A percentile compares a stretch with the other conserved stretches of the same genome.
phyloP scores from a whole-genome alignment of 2,329 filamentous ascomycete genomes.

The Paradendryphiella salina region DNA sequence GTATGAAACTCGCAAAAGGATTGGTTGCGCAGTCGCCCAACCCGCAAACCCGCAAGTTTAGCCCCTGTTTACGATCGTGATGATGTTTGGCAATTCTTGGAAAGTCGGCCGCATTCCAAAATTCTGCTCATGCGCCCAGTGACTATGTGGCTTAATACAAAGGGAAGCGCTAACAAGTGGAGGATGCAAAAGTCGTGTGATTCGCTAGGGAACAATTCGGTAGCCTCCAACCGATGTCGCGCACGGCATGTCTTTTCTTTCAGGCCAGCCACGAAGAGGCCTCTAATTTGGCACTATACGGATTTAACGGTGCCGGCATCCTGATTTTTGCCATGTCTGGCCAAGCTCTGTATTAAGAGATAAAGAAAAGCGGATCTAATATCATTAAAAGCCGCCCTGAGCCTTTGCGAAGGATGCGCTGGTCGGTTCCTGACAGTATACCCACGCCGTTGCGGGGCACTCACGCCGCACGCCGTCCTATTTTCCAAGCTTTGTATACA shows the following conservation, averaged over 20 bases:
- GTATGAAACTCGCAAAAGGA: not conserved
- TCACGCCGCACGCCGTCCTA: not conserved
- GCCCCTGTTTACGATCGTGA: not conserved
- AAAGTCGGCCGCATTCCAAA: constrained; percentile 7
- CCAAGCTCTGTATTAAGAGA: not conserved
- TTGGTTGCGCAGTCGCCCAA: not conserved
- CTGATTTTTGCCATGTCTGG: not conserved
- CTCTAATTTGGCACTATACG: not conserved
- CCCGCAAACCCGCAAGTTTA: not conserved
- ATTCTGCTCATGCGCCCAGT: constrained; percentile 10
- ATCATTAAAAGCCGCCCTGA: constrained; percentile 4
- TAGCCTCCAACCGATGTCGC: not conserved
- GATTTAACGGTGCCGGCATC: too few species aligned
- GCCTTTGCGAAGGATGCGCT: not conserved
- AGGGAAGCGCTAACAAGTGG: constrained; percentile 4
- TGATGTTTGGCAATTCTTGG: not conserved
- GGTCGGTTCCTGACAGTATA: constrained; percentile 8
- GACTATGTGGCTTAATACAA: not conserved
- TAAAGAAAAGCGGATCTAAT: constrained; percentile 6
- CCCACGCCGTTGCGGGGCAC: constrained; percentile 3
- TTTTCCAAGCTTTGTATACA: not conserved
- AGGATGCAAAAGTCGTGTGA: not conserved
- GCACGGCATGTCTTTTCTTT: not conserved
- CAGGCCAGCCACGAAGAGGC: not conserved
- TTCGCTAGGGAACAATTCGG: constrained; percentile 10